These are phyloP conservation scores for Isoetes engelmannii DNA, from an alignment of 83 land plant genomes.

Conservation along the genomic window DNA sequence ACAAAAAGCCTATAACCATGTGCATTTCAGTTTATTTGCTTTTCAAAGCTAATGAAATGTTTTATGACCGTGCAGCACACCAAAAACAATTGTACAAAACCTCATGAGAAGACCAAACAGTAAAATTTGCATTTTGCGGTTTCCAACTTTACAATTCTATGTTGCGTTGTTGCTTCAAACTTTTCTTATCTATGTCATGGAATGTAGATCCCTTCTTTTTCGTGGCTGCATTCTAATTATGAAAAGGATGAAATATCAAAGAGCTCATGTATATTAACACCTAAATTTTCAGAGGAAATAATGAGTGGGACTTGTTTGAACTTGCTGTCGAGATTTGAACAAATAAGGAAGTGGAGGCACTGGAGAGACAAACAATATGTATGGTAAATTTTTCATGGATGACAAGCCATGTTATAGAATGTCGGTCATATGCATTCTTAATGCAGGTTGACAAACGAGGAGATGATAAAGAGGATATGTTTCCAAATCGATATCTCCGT, in stretches of 20 bases:
- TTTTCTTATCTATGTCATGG: too few species aligned
- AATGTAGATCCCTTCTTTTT: too few species aligned
- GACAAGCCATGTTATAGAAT: background rate
- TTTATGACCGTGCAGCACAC: constrained; percentile 36
- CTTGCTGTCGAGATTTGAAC: constrained; percentile 72
- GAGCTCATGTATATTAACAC: too few species aligned
- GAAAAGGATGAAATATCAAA: too few species aligned
- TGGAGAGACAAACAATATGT: constrained; percentile 63
- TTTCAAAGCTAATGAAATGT: background rate
- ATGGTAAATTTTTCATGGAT: constrained; percentile 26
- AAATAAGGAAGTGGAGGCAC: constrained; percentile 64
- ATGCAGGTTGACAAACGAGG: constrained; percentile 35
- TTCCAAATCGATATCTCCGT: constrained; percentile 25
- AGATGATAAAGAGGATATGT: constrained; percentile 44
- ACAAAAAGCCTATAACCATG: background rate
- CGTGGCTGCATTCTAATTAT: too few species aligned
- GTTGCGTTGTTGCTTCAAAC: too few species aligned
- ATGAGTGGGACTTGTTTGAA: constrained; percentile 80
- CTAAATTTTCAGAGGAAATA: constrained; percentile 81
- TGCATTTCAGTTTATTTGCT: background rate
- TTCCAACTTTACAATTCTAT: too few species aligned
- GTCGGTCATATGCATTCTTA: background rate
- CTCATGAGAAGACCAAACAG: constrained; percentile 56
- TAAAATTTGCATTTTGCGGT: constrained; percentile 69
- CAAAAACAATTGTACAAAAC: constrained; percentile 50